Percentiles rank a stretch among this genome's conserved stretches.
Conservation (phyloP, 305 asterid genomes). For the Rubia peregrina region DNA sequence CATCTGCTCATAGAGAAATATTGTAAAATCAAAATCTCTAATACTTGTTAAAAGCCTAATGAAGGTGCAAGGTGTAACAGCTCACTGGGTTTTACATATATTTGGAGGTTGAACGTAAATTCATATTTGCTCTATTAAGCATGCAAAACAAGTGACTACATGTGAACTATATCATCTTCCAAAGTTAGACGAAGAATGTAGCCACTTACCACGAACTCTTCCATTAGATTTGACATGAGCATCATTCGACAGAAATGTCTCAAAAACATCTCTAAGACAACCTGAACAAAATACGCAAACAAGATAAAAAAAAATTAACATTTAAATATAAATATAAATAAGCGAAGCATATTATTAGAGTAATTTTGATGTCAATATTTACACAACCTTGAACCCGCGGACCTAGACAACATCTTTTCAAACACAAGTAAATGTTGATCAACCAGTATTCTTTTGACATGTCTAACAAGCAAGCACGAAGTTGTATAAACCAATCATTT, state of each 20-base stretch:
- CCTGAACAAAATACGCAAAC: conserved; percentile 33
- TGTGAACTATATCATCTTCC: neutral
- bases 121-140: neutral
- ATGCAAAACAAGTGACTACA: neutral
- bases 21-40: neutral
- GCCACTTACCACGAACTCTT: conserved; percentile 82
- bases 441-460: neutral
- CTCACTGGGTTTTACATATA: neutral
- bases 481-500: neutral
- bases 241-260: conserved; percentile 68
- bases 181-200: neutral
- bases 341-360: no score
- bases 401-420: neutral
- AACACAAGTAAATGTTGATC: neutral
- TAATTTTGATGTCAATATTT: neutral
- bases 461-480: neutral
- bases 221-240: conserved; percentile 72
- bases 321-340: neutral
- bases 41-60: neutral
- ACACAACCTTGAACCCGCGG: neutral
- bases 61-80: neutral
- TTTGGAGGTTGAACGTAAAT: neutral
- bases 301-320: neutral
- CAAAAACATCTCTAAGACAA: conserved; percentile 78
- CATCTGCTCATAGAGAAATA: neutral